These are phyloP conservation scores for Kurtzmaniella cleridarum DNA, from an alignment of 805 yeast genomes.

Conservation along the genomic window DNA sequence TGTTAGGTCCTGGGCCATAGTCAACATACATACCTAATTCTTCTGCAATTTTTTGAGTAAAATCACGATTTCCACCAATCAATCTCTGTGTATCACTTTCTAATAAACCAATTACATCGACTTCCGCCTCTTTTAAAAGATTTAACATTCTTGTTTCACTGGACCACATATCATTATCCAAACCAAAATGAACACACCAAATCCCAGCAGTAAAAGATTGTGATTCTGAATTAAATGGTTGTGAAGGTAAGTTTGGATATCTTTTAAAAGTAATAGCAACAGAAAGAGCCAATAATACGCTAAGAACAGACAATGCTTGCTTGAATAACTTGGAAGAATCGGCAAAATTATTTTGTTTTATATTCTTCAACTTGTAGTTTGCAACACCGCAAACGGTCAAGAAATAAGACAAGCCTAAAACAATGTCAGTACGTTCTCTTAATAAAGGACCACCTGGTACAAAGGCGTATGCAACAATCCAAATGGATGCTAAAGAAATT, in stretches of 20 bases:
- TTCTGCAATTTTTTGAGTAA: slow-evolving; percentile 86
- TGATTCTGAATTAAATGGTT: slow-evolving; percentile 44
- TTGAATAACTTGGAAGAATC: slow-evolving; percentile 8
- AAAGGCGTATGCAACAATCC: slow-evolving; percentile 98
- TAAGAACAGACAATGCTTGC: slow-evolving; percentile 25
- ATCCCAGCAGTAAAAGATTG: slow-evolving; percentile 87
- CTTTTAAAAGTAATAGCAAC: slow-evolving; percentile 55
- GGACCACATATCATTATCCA: slow-evolving; percentile 98
- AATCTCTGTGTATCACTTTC: slow-evolving; percentile 93
- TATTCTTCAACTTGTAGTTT: slow-evolving; percentile 26
- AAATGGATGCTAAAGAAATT: slow-evolving; percentile 75
- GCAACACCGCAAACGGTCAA: slow-evolving; percentile 50
- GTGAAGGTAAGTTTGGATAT: slow-evolving; percentile 60
- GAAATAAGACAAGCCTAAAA: slow-evolving; percentile 52
- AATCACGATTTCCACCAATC: slow-evolving; percentile 92
- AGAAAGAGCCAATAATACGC: slow-evolving; percentile 46
- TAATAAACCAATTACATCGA: slow-evolving; percentile 85
- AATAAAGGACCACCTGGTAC: slow-evolving; percentile 90
- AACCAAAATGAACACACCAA: slow-evolving; percentile 97
- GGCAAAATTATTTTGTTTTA: slow-evolving; percentile 6
- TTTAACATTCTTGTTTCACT: slow-evolving; percentile 86
- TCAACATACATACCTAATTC: slow-evolving; percentile 93
- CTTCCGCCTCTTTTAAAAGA: slow-evolving; percentile 75
- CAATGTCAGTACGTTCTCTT: slow-evolving; percentile 82
- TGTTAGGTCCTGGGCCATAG: slow-evolving; percentile 96